Evolutionary conservation across 1,284 basidiomycete genomes (phyloP).

Genomic region (Trichosporon faecale): DNA sequence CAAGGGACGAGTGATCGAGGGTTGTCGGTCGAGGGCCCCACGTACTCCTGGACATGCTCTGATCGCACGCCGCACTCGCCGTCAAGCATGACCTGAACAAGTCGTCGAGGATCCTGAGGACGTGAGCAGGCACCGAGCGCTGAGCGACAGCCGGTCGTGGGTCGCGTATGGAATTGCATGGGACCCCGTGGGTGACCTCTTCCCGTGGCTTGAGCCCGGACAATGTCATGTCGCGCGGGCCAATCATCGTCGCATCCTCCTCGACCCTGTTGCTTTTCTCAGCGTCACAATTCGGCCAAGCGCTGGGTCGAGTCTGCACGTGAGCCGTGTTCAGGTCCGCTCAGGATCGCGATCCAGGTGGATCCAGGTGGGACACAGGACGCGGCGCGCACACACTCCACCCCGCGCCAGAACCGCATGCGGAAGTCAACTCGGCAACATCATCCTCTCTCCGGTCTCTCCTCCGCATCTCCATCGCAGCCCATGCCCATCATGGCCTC

Average conservation of each 20-base stretch:
- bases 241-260: neutral
- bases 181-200: neutral
- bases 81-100: neutral
- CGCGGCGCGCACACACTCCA: neutral
- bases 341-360: constrained; percentile 2
- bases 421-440: neutral
- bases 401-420: neutral
- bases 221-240: neutral
- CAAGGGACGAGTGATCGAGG: neutral
- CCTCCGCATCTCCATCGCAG: neutral
- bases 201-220: neutral
- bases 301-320: neutral
- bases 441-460: neutral
- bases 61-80: neutral
- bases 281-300: neutral
- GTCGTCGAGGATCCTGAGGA: neutral
- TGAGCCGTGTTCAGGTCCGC: neutral
- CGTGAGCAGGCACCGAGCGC: neutral
- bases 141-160: neutral
- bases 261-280: neutral
- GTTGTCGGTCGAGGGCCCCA: neutral
- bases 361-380: neutral
- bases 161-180: constrained; percentile 1
- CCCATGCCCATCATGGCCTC: neutral
- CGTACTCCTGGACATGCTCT: neutral